Evolutionary conservation across 768 basidiomycete species (phyloP).

Genomic region (Floccularia luteovirens): DNA sequence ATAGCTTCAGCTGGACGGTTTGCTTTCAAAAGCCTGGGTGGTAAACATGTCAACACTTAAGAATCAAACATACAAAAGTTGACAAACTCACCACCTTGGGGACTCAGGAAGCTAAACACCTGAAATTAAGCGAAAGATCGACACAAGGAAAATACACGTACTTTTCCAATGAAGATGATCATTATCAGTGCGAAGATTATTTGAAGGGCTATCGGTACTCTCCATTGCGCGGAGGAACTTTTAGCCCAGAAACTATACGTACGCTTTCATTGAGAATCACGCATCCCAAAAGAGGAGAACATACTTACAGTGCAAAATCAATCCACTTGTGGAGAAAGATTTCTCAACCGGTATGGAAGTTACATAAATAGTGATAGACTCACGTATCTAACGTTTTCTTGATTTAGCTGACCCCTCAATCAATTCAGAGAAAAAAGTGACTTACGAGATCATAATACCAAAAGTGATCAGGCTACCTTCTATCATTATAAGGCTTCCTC

Average conservation of each 20-base stretch:
- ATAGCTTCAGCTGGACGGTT: conserved; percentile 47
- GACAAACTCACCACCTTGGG: conserved; percentile 38
- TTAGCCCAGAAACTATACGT: conserved; percentile 39
- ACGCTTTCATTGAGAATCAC: not conserved
- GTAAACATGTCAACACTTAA: not conserved
- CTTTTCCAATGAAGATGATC: conserved; percentile 39
- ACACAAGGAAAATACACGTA: conserved; percentile 18
- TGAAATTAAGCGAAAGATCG: not conserved
- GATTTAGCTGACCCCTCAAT: too few relatives aligned
- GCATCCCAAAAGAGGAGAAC: not conserved
- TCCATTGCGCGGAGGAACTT: conserved; percentile 49
- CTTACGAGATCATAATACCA: conserved; percentile 57
- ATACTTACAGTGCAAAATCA: conserved; percentile 49
- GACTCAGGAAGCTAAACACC: conserved; percentile 45
- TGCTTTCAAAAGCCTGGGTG: conserved; percentile 43
- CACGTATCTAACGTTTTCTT: not conserved
- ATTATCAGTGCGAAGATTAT: conserved; percentile 48
- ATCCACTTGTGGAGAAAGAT: conserved; percentile 36
- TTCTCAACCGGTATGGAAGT: conserved; percentile 2
- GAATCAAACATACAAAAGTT: not conserved
- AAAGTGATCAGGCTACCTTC: conserved; percentile 58
- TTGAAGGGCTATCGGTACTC: conserved; percentile 55
- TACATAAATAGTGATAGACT: conserved; percentile 10
- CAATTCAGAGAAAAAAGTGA: conserved; percentile 6
- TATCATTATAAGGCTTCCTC: conserved; percentile 59